phyloP scores from a whole-genome alignment of 1,284 basidiomycete genomes.

The Puccinia sorghi region DNA sequence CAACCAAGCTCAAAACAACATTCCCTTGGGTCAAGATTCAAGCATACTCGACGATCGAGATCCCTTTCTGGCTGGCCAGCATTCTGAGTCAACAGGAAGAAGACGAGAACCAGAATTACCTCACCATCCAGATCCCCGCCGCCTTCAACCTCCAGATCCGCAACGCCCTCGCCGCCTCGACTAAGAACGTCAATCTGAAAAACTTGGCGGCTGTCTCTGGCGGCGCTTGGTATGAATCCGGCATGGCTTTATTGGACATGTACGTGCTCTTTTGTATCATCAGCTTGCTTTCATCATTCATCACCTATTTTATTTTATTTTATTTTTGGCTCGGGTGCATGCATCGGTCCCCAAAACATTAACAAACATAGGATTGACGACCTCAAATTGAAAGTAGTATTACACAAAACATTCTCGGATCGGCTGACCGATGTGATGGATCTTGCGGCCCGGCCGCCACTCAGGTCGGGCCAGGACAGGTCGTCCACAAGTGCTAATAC shows the following conservation, averaged over 20 bases:
- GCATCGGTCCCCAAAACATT: too few species aligned
- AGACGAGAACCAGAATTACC: constrained; percentile 52
- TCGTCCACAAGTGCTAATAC: constrained; percentile 37
- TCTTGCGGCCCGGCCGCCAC: constrained; percentile 53
- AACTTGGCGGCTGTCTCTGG: constrained; percentile 55
- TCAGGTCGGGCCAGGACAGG: constrained; percentile 52
- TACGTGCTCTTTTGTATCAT: background rate
- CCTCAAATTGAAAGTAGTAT: constrained; percentile 51
- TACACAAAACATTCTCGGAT: constrained; percentile 53
- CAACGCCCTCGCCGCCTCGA: constrained; percentile 55
- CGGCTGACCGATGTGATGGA: constrained; percentile 56
- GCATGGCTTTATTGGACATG: constrained; percentile 52
- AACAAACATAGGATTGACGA: constrained; percentile 56
- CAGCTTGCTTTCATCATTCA: too few species aligned
- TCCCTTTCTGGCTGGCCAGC: constrained; percentile 57
- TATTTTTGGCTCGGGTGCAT: too few species aligned
- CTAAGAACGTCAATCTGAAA: constrained; percentile 55
- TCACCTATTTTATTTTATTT: too few species aligned
- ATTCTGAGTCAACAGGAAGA: constrained; percentile 40
- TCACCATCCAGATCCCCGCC: constrained; percentile 55
- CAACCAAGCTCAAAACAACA: background rate
- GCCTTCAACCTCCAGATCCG: constrained; percentile 54
- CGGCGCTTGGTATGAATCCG: constrained; percentile 54
- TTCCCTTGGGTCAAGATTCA: constrained; percentile 54
- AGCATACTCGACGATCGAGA: constrained; percentile 54